Base-by-base conservation (phyloP, 139 green algal genomes). In the Volvox reticuliferus region DNA sequence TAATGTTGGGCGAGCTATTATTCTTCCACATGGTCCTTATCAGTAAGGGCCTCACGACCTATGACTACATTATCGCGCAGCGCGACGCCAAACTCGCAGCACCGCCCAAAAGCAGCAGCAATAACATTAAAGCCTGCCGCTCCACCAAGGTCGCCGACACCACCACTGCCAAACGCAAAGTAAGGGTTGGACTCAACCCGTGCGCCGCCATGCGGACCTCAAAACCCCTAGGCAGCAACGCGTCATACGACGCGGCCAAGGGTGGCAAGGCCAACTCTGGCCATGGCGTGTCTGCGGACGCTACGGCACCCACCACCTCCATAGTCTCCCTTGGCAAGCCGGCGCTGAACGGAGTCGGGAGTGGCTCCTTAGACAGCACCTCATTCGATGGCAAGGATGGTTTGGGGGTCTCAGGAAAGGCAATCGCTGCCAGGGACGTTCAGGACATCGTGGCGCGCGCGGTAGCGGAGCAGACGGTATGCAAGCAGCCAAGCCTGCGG, bases 41-140 rank as follows among this genome's bases (percentile, higher is more conserved):
- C 13, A 78, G 21, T 18, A 95, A 95, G 65, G 89, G 92, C 28
- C 91, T 97, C 82, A 95, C 92, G 19, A 98, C 96, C 33, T 98
- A 97, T 82, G 96, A 97, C 35, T 98, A 96, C 94, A 96, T 98
- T 50, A 79, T 97, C 0, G 84, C 94, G 0, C 89, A 94, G 81
- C 86, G 91, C 1, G 92, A 91, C 85, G 68, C 50, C 30, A 77
- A 89, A n/a, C 33, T 92, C 68, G 63, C 79, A 1, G 62, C 21
- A 20, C 55, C 68, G 9, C 82, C 67, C n/a, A 12, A 5, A 16
- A 35, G 36, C 82, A 65, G 12, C 78, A 50, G 14, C 50, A n/a
- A 37, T 12, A n/a, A 28, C 61, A 73, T 87, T n/a, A 65, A 65
- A 13, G 75, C 32, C 18, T 82, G 86, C 50, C 68, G 86, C 71